Evolutionary conservation across 768 basidiomycete genomes (phyloP), one percentile per base, ranked within the genome.

Genomic region (Thelephora aurantiotincta): DNA sequence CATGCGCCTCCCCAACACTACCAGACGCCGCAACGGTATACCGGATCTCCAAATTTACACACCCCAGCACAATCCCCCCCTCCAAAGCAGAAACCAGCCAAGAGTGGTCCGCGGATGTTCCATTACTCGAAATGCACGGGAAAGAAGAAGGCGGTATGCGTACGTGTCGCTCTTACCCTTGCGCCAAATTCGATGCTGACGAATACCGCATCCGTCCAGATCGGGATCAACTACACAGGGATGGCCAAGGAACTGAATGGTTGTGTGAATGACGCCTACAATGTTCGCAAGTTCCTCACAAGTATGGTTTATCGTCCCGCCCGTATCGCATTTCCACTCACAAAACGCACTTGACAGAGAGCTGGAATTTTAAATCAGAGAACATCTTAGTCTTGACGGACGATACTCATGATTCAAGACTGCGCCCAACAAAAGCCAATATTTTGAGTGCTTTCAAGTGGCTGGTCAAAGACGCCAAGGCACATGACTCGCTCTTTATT

Each of bases 311-410:
- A 9, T 30, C 26, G 80, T 62, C n/a, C 22, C 7, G 3, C 23
- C 16, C 30, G 49, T 7, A 43, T 41, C 26, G 45, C 26, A 13
- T 38, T 37, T 22, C n/a, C 41, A 14, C 16, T 23, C 36, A 35
- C 33, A 45, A 18, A 44, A 13, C 5, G 34, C 53, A 20, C 13
- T 34, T 22, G 26, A 20, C n/a, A 58, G 55, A 44, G 42, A 46
- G 55, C 5, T 50, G 53, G 16, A 46, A 52, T 1, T 64, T 59
- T 45, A 50, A 55, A n/a, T 26, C 41, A 18, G 80, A 85, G 18
- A 88, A 97, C 60, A 89, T 97, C 45, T 86, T 94, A 18, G 69
- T 82, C 52, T 73, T 99, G 26, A 84, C 81, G 0, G 94, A 99
- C 56, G 78, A 91, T 56, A 63, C 80, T 0, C 55, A 55, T 0